phyloP scores from a whole-genome alignment of 2,329 filamentous ascomycete species.

The Aspergillus cejpii region DNA sequence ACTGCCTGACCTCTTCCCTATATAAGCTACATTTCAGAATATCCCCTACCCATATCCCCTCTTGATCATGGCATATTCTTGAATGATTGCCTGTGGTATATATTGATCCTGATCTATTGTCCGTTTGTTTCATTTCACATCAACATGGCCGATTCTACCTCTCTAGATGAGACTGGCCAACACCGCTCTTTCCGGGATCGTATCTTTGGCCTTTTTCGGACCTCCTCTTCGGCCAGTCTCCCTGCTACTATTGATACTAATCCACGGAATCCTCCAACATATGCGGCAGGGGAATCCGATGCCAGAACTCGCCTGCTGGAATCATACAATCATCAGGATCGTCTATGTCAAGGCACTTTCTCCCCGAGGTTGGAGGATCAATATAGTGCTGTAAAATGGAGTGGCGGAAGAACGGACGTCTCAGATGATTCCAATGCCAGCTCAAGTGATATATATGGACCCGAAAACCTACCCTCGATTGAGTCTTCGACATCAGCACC shows the following conservation, averaged over 20 bases:
- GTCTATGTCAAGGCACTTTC: conserved; percentile 62
- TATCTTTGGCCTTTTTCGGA: conserved; percentile 28
- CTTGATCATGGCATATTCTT: conserved; percentile 3
- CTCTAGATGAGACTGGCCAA: conserved; percentile 19
- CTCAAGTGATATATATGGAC: conserved; percentile 43
- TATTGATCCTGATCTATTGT: conserved; percentile 1
- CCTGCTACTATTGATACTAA: conserved; percentile 6
- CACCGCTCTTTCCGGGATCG: conserved; percentile 28
- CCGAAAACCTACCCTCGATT: conserved; percentile 63
- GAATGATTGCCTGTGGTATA: conserved; percentile 3
- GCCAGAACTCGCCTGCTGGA: conserved; percentile 35
- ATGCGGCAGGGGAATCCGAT: conserved; percentile 21
- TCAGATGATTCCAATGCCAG: conserved; percentile 26
- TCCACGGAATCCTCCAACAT: conserved; percentile 5
- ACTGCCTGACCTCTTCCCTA: background rate
- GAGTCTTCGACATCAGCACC: conserved; percentile 64
- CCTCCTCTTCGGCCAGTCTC: conserved; percentile 10
- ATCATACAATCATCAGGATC: conserved; percentile 33
- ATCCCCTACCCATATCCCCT: conserved; percentile 1
- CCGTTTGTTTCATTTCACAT: background rate
- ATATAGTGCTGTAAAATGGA: conserved; percentile 26
- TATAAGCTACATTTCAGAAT: conserved; percentile 1
- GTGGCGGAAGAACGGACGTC: conserved; percentile 29
- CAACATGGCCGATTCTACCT: conserved; percentile 26
- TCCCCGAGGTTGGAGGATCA: conserved; percentile 59